Evolutionary conservation across 2,329 filamentous ascomycete genomes (phyloP), one percentile per base, ranked within the genome.

Genomic region (Claviceps capensis): DNA sequence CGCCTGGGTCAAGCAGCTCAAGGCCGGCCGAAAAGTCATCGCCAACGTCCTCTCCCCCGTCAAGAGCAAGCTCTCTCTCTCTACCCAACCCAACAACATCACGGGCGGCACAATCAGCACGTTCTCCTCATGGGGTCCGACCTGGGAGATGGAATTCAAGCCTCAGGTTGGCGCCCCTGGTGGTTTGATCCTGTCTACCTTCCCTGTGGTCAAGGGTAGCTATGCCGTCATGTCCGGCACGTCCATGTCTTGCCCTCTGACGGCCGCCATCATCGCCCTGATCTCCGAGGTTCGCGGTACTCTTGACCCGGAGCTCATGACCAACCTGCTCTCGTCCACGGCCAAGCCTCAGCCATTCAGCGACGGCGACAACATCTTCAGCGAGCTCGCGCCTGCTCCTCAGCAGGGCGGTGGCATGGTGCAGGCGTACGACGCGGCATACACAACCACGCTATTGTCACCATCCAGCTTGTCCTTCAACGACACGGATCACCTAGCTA

Each of bases 371-470:
- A 52, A 53, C 1, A 65, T 68, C 5, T 65, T 59, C n/a, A 54
- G 63, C 1, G 60, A 68, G 36, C 65, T 77, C 0, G 75, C 77
- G 0, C 77, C 80, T 0, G 75, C 80, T n/a, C 63, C 74, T 5
- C 80, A 84, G 60, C 77, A 82, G 58, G 81, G 81, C 14, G 74
- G 65, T 26, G 81, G 81, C 34, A 65, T 83, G 16, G 67, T 84
- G 47, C 76, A 81, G 58, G 79, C 77, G 2, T 75, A 75, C 56
- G 75, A 81, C 52, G 77, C 78, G 3, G 76, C 79, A 2, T 72
- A 76, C 55, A 67, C 75, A 13, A 77, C 70, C 2, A 73, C 74
- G 2, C 59, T 76, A 11, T 64, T 83, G 19, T 74, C 72, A 57
- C 72, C 70, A 7, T 75, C 75, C 16, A 77, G 73, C 60, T 65